These are phyloP conservation scores for Artemisia tridentata DNA, from an alignment of 129 eudicot species.

Conservation along the genomic window DNA sequence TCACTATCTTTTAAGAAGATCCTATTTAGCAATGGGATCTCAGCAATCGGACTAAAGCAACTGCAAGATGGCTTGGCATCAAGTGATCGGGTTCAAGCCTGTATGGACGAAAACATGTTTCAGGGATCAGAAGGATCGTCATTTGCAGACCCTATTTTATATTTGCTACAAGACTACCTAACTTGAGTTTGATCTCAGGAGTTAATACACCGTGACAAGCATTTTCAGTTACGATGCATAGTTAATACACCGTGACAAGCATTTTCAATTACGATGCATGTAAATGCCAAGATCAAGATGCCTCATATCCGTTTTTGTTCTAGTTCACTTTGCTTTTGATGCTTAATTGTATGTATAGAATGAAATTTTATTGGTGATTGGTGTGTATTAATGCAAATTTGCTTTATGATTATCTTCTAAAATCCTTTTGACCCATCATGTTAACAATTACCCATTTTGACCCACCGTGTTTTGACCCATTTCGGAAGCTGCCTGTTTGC, in stretches of 20 bases:
- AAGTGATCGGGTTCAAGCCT: constrained; percentile 72
- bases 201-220: neutral
- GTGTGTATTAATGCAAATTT: no score
- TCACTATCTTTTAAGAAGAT: constrained; percentile 66
- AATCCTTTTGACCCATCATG: no score
- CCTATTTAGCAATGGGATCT: constrained; percentile 54
- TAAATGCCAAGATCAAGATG: neutral
- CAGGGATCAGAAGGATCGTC: constrained; percentile 53
- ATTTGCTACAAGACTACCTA: constrained; percentile 53
- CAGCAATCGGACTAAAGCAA: constrained; percentile 62
- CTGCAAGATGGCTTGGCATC: constrained; percentile 49
- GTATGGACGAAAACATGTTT: constrained; percentile 87
- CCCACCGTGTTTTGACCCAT: no score
- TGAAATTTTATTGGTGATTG: no score
- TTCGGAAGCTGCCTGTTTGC: no score
- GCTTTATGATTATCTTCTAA: no score
- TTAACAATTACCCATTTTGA: no score
- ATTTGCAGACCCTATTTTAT: constrained; percentile 36
- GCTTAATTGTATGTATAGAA: no score
- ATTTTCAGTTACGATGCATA: neutral
- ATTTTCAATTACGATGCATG: neutral
- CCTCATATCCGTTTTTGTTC: no score
- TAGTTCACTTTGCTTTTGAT: no score
- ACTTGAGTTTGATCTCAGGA: constrained; percentile 41
- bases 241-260: neutral